These are phyloP conservation scores for Euryodendron excelsum DNA, from an alignment of 148 eudicot genomes.

Conservation along the genomic window DNA sequence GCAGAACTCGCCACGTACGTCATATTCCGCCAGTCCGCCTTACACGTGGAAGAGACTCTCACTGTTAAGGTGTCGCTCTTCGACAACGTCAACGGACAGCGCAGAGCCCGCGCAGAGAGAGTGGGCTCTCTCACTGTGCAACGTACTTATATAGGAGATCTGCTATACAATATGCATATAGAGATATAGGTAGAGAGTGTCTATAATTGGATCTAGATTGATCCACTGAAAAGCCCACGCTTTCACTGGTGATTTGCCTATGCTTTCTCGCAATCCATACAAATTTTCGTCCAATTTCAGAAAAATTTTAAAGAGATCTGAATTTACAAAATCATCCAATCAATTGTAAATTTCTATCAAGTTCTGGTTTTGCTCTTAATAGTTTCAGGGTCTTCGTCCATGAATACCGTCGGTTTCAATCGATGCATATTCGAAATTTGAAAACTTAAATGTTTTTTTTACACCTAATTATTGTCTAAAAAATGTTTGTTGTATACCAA, in stretches of 20 bases:
- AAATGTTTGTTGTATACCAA: no score
- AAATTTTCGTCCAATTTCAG: no score
- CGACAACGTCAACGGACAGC: neutral
- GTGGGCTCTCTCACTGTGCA: neutral
- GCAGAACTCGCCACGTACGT: slow-evolving; percentile 14
- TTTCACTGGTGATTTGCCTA: neutral
- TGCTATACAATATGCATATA: neutral
- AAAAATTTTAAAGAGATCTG: neutral
- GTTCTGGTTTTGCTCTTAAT: neutral
- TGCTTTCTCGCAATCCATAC: no score
- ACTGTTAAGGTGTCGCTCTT: neutral
- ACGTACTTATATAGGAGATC: no score
- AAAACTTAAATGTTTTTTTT: no score
- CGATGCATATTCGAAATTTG: neutral
- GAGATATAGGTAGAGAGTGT: no score
- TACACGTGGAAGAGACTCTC: slow-evolving; percentile 6
- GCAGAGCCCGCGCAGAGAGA: neutral
- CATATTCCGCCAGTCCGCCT: neutral
- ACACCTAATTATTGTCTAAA: no score
- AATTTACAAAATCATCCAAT: neutral
- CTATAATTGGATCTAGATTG: neutral
- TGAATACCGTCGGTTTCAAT: no score
- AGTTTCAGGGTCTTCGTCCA: no score
- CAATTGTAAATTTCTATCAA: no score
- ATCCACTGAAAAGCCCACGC: neutral